Conservation (phyloP, 1,284 basidiomycete genomes). For the Entoloma clypeatum region DNA sequence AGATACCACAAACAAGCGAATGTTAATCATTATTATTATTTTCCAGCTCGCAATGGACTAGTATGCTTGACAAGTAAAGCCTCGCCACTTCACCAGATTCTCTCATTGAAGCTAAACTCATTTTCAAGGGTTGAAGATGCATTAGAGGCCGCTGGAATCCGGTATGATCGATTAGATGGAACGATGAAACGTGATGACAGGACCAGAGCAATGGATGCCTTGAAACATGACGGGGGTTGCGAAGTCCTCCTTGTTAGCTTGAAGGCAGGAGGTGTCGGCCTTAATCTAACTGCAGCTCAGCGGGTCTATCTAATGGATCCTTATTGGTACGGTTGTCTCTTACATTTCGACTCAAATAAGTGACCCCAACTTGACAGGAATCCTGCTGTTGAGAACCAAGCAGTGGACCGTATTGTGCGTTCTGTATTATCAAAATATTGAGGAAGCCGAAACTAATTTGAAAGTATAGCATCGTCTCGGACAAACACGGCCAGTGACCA, state of each 20-base stretch:
- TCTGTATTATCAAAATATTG: too few relatives aligned
- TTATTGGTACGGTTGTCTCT: conserved; percentile 64
- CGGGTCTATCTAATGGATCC: conserved; percentile 95
- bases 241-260: conserved; percentile 95
- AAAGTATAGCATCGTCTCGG: conserved; percentile 78
- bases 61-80: conserved; percentile 89
- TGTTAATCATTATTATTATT: conserved; percentile 4
- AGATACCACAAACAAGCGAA: not conserved
- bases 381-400: conserved; percentile 95
- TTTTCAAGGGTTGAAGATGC: conserved; percentile 81
- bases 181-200: conserved; percentile 96
- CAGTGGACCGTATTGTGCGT: conserved; percentile 83
- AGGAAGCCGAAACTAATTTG: too few relatives aligned
- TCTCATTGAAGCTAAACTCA: conserved; percentile 4
- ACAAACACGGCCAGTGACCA: conserved; percentile 87
- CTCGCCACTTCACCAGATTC: conserved; percentile 10
- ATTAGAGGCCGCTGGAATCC: conserved; percentile 74
- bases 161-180: conserved; percentile 89
- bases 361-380: conserved; percentile 64
- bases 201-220: conserved; percentile 82
- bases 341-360: conserved; percentile 5
- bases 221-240: conserved; percentile 80
- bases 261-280: conserved; percentile 94
- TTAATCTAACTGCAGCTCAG: conserved; percentile 91
- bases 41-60: conserved; percentile 89